Base-by-base conservation (phyloP, 208 protist species). In the Trypanosoma boissoni region DNA sequence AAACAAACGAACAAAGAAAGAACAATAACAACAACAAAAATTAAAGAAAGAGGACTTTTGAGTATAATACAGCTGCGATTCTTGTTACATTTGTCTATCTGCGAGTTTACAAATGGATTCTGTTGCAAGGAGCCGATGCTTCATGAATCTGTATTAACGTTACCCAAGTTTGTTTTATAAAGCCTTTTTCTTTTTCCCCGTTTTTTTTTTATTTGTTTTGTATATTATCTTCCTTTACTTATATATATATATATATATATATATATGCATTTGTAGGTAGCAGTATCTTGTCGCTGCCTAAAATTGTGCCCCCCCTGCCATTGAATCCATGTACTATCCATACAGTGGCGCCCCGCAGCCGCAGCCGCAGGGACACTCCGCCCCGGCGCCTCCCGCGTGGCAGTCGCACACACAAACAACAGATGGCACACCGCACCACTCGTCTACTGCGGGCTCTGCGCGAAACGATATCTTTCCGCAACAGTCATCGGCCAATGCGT, bases 261-360 rank as follows among this genome's bases (percentile, higher is more conserved):
- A 39, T 16, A 39, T 39, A 39, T 39, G 34, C 8, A 16, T 6
- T 39, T 39, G 6, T 39, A 16, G 6, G 6, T 39, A 16, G 34
- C n/a, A n/a, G n/a, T n/a, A n/a, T 27, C 8, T 2, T 4, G 20
- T 24, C 3, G 4, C 32, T 27, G 23, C 46, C 32, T 21, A 16
- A 16, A 14, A 34, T 5, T 1, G n/a, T 29, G n/a, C 1, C 46
- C 6, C 26, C 46, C 24, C 18, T 1, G 32, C 46, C 27, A n/a
- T n/a, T 27, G 18, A 43, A 24, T 4, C n/a, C 16, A 62, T 62
- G 57, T 43, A 64, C 18, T 50, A 64, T n/a, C 58, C 58, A 28
- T 64, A 64, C 20, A 27, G 49, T 44, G 37, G 27, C 16, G 48
- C 26, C 21, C 58, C 54, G 23, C 48, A 56, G 20, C 34, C 7